Percentiles rank a stretch among this genome's conserved stretches.
Conservation (phyloP, 164 flowering plant species). For the Euptelea pleiosperma region DNA sequence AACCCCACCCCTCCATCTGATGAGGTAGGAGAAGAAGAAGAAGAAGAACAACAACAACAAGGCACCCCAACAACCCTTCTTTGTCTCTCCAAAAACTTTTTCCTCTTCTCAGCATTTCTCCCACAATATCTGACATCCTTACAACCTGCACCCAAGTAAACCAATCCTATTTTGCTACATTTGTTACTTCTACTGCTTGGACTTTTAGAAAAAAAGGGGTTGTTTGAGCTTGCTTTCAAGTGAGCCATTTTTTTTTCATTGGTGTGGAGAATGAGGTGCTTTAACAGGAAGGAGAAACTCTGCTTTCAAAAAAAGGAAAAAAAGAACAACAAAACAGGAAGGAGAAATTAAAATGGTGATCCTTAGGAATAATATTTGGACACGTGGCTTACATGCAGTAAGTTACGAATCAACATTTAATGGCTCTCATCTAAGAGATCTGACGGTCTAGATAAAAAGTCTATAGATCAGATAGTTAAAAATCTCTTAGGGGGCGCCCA, state of each 20-base stretch:
- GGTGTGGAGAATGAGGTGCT: background rate
- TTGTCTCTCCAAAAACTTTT: slow-evolving; percentile 1
- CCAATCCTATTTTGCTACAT: slow-evolving; percentile 5
- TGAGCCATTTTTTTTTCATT: slow-evolving; percentile 12
- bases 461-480: too few relatives aligned
- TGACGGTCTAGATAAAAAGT: too few relatives aligned
- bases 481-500: too few relatives aligned
- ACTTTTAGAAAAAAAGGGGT: background rate
- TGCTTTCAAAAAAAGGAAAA: too few relatives aligned
- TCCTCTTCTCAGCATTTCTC: slow-evolving; percentile 6
- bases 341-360: too few relatives aligned
- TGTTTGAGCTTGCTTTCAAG: slow-evolving; percentile 12
- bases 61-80: slow-evolving; percentile 3
- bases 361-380: too few relatives aligned
- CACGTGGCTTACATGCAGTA: too few relatives aligned
- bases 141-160: background rate
- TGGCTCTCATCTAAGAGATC: too few relatives aligned
- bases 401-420: too few relatives aligned
- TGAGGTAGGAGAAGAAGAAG: slow-evolving; percentile 13
- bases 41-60: too few relatives aligned
- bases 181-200: background rate
- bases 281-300: too few relatives aligned
- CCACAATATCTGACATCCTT: background rate
- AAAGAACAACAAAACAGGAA: too few relatives aligned
- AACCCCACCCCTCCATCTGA: slow-evolving; percentile 9